A percentile compares a stretch with the other conserved stretches of the same genome.
Evolutionary conservation across 1,284 basidiomycete genomes (phyloP).

Genomic region (Ganoderma resinaceum): DNA sequence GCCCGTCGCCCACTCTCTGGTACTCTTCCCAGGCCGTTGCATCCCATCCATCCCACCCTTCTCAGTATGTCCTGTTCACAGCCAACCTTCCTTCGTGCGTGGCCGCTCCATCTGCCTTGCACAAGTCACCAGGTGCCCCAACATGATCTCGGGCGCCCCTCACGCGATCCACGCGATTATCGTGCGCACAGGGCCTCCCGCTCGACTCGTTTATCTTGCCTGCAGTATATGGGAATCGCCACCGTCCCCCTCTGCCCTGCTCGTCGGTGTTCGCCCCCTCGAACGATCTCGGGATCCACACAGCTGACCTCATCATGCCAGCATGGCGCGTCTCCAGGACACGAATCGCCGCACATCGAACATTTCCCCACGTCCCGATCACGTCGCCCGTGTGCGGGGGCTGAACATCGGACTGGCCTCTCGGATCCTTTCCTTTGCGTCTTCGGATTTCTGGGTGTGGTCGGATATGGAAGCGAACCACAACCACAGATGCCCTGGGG

Average conservation of each 20-base stretch:
- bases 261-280: not conserved
- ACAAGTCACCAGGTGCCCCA: slow-evolving; percentile 23
- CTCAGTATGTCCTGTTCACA: slow-evolving; percentile 2
- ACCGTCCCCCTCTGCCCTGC: slow-evolving; percentile 29
- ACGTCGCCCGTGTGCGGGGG: not conserved
- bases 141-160: slow-evolving; percentile 4
- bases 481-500: not conserved
- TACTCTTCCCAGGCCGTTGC: slow-evolving; percentile 13
- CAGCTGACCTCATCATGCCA: slow-evolving; percentile 32
- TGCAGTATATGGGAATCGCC: slow-evolving; percentile 23
- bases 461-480: not conserved
- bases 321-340: slow-evolving; percentile 23
- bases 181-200: slow-evolving; percentile 23
- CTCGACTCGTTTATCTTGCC: not conserved
- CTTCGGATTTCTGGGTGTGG: not conserved
- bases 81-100: not conserved
- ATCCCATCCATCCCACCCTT: slow-evolving; percentile 3
- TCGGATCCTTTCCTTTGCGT: not conserved
- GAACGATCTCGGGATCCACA: slow-evolving; percentile 7
- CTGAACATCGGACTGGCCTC: not conserved
- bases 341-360: not conserved
- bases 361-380: slow-evolving; percentile 20
- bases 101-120: slow-evolving; percentile 13
- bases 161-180: slow-evolving; percentile 23
- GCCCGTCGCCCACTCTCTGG: slow-evolving; percentile 19